Conservation (phyloP, 2,329 filamentous ascomycete species). For the Sporothrix luriei region DNA sequence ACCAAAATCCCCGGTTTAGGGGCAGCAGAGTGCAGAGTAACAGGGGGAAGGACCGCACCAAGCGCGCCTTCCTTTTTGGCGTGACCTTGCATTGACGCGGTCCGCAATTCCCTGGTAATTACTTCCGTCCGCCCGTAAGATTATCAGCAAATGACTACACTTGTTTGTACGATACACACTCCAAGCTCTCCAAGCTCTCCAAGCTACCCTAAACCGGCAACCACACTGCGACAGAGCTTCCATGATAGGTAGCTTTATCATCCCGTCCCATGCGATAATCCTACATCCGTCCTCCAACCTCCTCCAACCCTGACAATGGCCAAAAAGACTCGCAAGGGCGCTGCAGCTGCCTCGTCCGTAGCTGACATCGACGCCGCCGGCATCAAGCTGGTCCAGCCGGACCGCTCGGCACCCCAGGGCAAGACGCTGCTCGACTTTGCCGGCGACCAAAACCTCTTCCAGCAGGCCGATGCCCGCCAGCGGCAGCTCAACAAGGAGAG, state of each 20-base stretch:
- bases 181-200: neutral
- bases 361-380: constrained; percentile 52
- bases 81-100: constrained; percentile 16
- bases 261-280: neutral
- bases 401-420: constrained; percentile 62
- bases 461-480: constrained; percentile 50
- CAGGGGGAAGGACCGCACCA: neutral
- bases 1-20: constrained; percentile 7
- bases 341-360: constrained; percentile 52
- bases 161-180: constrained; percentile 4
- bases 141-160: constrained; percentile 14
- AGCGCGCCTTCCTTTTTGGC: constrained; percentile 27
- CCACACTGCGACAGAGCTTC: neutral
- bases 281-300: neutral
- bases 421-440: constrained; percentile 76
- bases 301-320: constrained; percentile 16
- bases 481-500: constrained; percentile 42
- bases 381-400: constrained; percentile 68
- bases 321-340: constrained; percentile 25
- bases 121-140: neutral
- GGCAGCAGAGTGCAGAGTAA: neutral
- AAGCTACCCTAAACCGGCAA: neutral
- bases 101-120: constrained; percentile 12
- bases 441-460: constrained; percentile 62
- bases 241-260: neutral